Base-by-base conservation (phyloP, 805 yeast species). In the Kockiozyma suomiensis region DNA sequence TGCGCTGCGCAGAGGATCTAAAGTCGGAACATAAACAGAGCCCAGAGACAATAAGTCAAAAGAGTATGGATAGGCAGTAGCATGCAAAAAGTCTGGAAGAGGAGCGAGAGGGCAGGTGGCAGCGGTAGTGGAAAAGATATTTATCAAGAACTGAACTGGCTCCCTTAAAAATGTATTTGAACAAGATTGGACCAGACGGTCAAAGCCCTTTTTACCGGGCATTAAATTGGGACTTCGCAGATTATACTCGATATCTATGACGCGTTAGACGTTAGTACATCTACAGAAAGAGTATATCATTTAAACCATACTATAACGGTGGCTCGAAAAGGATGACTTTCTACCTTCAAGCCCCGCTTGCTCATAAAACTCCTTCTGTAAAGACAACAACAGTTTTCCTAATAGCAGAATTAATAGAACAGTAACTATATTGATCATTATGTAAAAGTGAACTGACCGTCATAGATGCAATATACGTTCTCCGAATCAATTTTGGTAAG, bases 381-480 rank as follows among this genome's bases (percentile, higher is more conserved):
- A 48, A 3, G 58, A 48, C 28, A 62, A 12, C n/a, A 61, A 42
- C 25, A 62, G 53, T 19, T 21, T 50, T 8, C 64, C 64, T 60
- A 23, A 15, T 13, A 6, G 4, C n/a, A n/a, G n/a, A n/a, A 3
- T 30, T 43, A 19, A 19, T n/a, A 4, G 21, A 17, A 5, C 19
- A 17, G 21, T 42, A 30, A 2, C 17, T 32, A n/a, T 21, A 28
- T 28, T 28, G 13, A 17, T 15, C 4, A 35, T 32, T n/a, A 37
- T 4, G 28, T 10, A 32, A 3, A 1, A 17, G 3, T 32, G n/a
- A 48, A 12, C 51, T 21, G 13, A 58, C 66, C 66, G 23, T 62
- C 50, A 26, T 52, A 62, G 25, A 62, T 62, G 42, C 65, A 61
- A 45, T 45, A 62, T 10, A 61, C 64, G 28, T 59, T 60, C 12